A percentile compares a stretch with the other conserved stretches of the same genome.
Conservation (phyloP, 768 basidiomycete species). For the Leccinum fibrillosum region DNA sequence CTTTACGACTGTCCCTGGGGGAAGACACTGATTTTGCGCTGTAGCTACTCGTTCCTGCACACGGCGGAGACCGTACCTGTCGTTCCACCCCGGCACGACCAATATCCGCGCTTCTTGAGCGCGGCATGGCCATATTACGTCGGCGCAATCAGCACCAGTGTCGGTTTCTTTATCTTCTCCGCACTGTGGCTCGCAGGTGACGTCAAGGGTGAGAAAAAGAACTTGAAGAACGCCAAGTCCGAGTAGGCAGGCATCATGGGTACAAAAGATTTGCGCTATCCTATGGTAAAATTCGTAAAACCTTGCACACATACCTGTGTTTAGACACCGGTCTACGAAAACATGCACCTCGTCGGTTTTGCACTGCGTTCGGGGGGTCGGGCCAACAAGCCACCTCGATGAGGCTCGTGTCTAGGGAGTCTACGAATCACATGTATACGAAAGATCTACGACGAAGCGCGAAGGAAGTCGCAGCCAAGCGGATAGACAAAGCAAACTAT, state of each 20-base stretch:
- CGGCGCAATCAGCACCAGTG: conserved; percentile 85
- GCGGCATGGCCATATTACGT: conserved; percentile 96
- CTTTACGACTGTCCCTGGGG: not conserved
- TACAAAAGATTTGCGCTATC: conserved; percentile 6
- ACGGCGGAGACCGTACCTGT: conserved; percentile 77
- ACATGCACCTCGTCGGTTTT: conserved; percentile 2
- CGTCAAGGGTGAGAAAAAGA: conserved; percentile 58
- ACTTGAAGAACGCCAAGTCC: conserved; percentile 32
- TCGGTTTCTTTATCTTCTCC: conserved; percentile 83
- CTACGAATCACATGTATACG: conserved; percentile 26
- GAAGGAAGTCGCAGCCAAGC: not conserved
- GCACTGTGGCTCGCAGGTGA: conserved; percentile 87
- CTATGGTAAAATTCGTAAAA: conserved; percentile 7
- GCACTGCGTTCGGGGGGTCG: not conserved
- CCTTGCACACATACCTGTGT: conserved; percentile 22
- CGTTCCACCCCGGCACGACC: conserved; percentile 92
- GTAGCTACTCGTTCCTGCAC: conserved; percentile 72
- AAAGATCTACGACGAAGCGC: conserved; percentile 16
- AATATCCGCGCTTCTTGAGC: conserved; percentile 91
- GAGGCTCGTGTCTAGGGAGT: conserved; percentile 11
- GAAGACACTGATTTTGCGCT: not conserved
- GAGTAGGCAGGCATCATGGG: conserved; percentile 16
- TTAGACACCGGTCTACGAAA: conserved; percentile 6
- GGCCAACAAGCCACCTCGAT: conserved; percentile 1
- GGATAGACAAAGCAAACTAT: conserved; percentile 4